These are phyloP conservation scores for Serendipita vermifera DNA, from an alignment of 768 basidiomycete genomes.

Conservation along the genomic window DNA sequence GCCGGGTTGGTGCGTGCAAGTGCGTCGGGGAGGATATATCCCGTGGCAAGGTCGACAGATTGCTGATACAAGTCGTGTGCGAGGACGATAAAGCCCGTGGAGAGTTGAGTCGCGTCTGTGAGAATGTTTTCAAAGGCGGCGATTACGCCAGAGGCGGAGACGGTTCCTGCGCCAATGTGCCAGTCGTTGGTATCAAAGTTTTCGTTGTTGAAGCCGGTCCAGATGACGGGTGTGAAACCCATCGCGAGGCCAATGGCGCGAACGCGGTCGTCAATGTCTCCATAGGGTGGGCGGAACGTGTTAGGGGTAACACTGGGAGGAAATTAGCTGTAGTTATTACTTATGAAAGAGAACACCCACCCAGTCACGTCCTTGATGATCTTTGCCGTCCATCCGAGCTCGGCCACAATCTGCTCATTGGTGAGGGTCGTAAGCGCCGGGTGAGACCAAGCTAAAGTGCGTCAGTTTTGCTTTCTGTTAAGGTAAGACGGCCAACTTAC, in stretches of 20 bases:
- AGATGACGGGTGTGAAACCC: conserved; percentile 73
- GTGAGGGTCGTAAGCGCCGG: conserved; percentile 54
- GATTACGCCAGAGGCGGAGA: conserved; percentile 45
- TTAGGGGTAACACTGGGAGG: conserved; percentile 47
- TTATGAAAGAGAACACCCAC: conserved; percentile 18
- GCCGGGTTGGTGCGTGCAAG: conserved; percentile 46
- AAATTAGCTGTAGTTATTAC: not conserved
- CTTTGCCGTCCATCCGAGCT: conserved; percentile 79
- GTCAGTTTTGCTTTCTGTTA: not conserved
- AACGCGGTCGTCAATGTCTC: conserved; percentile 76
- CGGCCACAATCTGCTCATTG: conserved; percentile 74
- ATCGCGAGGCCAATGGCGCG: conserved; percentile 72
- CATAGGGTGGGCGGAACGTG: conserved; percentile 71
- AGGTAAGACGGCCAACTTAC: conserved; percentile 20
- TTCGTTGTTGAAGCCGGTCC: conserved; percentile 53
- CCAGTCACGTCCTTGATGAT: conserved; percentile 69
- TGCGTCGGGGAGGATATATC: conserved; percentile 75
- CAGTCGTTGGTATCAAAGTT: conserved; percentile 76
- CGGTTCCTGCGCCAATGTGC: conserved; percentile 56
- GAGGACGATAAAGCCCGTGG: conserved; percentile 78
- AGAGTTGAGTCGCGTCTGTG: conserved; percentile 39
- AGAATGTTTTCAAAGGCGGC: conserved; percentile 58
- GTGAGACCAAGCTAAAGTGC: conserved; percentile 40
- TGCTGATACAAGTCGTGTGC: conserved; percentile 76
- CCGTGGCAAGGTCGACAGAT: conserved; percentile 71